phyloP scores from a whole-genome alignment of 768 basidiomycete genomes.

The Leccinum longicurvipes region DNA sequence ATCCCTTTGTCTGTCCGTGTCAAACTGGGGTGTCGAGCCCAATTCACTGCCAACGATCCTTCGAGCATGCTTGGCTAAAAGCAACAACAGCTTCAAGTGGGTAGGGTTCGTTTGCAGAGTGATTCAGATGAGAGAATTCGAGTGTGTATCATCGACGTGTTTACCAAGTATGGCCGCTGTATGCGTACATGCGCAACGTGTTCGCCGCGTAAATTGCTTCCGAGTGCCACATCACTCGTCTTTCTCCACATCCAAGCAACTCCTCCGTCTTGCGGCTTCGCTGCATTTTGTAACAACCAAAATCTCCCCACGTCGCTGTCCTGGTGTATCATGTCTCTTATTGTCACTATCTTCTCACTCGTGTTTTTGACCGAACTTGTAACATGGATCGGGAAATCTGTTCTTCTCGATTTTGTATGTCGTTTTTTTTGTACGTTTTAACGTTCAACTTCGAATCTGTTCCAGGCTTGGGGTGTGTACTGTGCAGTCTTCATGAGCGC shows the following conservation, averaged over 20 bases:
- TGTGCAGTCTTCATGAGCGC: constrained; percentile 60
- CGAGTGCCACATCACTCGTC: constrained; percentile 1
- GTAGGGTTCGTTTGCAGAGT: background rate
- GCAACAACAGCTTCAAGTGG: background rate
- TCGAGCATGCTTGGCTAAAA: background rate
- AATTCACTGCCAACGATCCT: background rate
- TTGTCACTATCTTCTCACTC: constrained; percentile 76
- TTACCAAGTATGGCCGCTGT: no score
- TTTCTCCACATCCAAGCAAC: background rate
- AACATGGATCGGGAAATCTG: constrained; percentile 85
- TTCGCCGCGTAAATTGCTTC: background rate
- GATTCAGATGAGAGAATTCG: background rate
- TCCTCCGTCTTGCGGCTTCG: background rate
- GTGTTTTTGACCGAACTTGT: constrained; percentile 82
- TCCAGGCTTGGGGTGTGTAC: constrained; percentile 71
- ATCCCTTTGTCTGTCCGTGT: background rate
- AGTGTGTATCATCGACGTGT: no score
- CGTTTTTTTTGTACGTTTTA: constrained; percentile 1
- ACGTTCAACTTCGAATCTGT: constrained; percentile 2
- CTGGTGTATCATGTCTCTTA: constrained; percentile 60
- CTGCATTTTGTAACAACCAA: constrained; percentile 6
- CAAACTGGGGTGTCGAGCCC: background rate
- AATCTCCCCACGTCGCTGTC: background rate
- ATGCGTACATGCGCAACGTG: constrained; percentile 17
- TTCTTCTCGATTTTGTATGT: constrained; percentile 77